Evolutionary conservation across 2,329 filamentous ascomycete species (phyloP).

Genomic region (Aquanectria penicillioides): DNA sequence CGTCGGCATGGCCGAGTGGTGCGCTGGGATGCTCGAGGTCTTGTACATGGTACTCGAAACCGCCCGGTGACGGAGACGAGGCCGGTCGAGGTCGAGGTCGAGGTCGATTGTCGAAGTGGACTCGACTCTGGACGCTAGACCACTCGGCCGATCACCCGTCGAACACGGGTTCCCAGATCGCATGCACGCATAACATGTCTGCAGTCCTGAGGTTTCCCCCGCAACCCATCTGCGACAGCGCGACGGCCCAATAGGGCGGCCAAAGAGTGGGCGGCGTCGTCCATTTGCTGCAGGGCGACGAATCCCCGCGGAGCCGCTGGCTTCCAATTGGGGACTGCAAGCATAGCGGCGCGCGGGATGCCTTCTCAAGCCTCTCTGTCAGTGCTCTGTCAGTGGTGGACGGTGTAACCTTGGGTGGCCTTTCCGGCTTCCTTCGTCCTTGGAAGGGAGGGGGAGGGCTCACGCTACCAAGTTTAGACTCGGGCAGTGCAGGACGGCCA

Average conservation of each 20-base stretch:
- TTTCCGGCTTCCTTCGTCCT: no score
- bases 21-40: no score
- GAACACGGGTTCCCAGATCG: slow-evolving; percentile 12
- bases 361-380: no score
- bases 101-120: no score
- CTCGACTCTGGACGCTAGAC: not conserved
- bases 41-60: no score
- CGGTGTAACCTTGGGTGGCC: slow-evolving; percentile 5
- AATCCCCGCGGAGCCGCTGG: slow-evolving; percentile 29
- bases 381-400: no score
- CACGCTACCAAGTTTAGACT: slow-evolving; percentile 19
- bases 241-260: slow-evolving; percentile 11
- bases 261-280: slow-evolving; percentile 22
- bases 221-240: slow-evolving; percentile 16
- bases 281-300: slow-evolving; percentile 31
- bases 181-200: slow-evolving; percentile 17
- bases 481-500: slow-evolving; percentile 13
- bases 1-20: no score
- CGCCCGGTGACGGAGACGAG: no score
- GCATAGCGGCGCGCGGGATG: slow-evolving; percentile 19
- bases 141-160: slow-evolving; percentile 20
- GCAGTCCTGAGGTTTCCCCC: slow-evolving; percentile 8
- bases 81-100: no score
- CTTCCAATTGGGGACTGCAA: slow-evolving; percentile 35
- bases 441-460: no score